A percentile compares a stretch with the other conserved stretches of the same genome.
phyloP scores from a whole-genome alignment of 129 eudicot species.

The Cynara cardunculus region DNA sequence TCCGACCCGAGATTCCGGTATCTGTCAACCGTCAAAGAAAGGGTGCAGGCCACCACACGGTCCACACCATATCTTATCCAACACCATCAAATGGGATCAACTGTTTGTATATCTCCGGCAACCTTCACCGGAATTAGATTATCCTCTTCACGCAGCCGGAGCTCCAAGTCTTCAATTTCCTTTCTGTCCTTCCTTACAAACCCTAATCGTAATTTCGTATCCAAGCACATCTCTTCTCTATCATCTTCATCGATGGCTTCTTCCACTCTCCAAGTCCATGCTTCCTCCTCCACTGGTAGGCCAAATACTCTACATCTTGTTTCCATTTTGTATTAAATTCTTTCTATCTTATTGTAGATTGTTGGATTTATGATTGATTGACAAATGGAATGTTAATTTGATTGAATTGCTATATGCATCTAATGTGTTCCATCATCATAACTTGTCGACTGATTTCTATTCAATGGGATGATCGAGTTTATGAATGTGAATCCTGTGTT shows the following conservation, averaged over 20 bases:
- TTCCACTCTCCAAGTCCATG: slow-evolving; percentile 32
- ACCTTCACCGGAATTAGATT: slow-evolving; percentile 16
- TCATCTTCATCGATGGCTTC: slow-evolving; percentile 36
- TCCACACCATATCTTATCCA: slow-evolving; percentile 17
- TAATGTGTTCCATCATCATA: neutral
- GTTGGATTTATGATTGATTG: neutral
- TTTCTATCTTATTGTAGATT: neutral
- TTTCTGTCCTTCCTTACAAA: neutral
- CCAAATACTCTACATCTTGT: neutral
- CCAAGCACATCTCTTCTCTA: slow-evolving; percentile 7
- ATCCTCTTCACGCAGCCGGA: neutral
- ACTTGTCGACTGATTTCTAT: neutral
- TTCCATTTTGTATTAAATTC: neutral
- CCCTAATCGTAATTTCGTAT: slow-evolving; percentile 8
- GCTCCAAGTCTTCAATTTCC: slow-evolving; percentile 5
- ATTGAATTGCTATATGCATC: neutral
- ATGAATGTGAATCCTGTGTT: neutral
- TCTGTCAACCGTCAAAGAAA: slow-evolving; percentile 9
- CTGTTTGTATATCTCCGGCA: slow-evolving; percentile 26
- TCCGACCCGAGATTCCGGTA: slow-evolving; percentile 16
- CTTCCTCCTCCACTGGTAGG: slow-evolving; percentile 50
- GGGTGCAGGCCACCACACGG: neutral
- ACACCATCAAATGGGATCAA: slow-evolving; percentile 22
- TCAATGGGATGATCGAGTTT: slow-evolving; percentile 13
- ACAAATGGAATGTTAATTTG: neutral